Conservation (phyloP, 2,329 filamentous ascomycete genomes). For the Pyricularia sp. region DNA sequence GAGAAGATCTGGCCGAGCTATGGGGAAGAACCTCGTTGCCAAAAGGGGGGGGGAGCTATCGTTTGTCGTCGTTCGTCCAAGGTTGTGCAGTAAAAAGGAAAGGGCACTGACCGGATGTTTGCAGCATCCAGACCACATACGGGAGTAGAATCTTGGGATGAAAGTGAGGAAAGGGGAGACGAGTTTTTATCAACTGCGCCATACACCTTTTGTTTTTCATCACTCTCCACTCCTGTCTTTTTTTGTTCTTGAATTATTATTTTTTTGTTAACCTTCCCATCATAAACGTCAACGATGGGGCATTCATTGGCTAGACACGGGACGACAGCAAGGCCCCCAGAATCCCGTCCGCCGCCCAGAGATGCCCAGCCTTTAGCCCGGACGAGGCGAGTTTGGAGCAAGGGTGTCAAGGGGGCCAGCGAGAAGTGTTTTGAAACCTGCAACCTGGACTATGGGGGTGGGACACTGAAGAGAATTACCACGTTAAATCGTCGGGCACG, state of each 20-base stretch:
- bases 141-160: not conserved
- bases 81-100: not conserved
- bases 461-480: not conserved
- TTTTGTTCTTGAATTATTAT: no score
- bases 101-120: not conserved
- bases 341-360: not conserved
- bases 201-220: not conserved
- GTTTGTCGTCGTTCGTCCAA: not conserved
- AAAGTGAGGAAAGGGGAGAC: not conserved
- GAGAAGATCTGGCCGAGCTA: not conserved
- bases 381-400: conserved; percentile 4
- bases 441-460: not conserved
- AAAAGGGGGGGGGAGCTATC: not conserved
- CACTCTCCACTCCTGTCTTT: not conserved
- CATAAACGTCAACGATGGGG: not conserved
- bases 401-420: conserved; percentile 3
- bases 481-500: not conserved
- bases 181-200: not conserved
- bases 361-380: not conserved
- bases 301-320: not conserved
- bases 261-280: not conserved
- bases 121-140: not conserved
- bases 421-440: conserved; percentile 4
- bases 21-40: not conserved
- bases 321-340: not conserved